Base-by-base conservation (phyloP, 441 rosid species). In the Euphorbia schlechtendalii region DNA sequence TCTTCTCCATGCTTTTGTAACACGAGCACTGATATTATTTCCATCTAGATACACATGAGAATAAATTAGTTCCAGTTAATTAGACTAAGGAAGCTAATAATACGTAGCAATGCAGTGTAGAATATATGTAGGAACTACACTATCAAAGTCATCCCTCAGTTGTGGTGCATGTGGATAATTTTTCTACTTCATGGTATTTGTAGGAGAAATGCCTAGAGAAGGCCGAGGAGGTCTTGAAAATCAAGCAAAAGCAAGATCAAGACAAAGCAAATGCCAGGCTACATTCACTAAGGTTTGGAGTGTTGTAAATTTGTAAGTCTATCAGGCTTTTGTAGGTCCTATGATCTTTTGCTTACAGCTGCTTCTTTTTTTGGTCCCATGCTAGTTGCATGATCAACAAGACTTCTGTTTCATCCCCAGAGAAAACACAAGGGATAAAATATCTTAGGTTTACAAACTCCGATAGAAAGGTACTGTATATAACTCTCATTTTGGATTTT, bases 221-320 rank as follows among this genome's bases (percentile, higher is more conserved):
- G 78, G 85, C 86, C 49, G 84, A 85, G 72, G 77, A 82, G 64
- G 71, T 86, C 63, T 84, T 88, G 40, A 80, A 77, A 63, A 74
- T 93, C 68, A 93, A 89, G 78, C 79, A 77, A 70, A 83, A 78
- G 83, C 97, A 93, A 77, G 90, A 85, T 56, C 86, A 90, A 77
- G 93, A 87, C 69, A 90, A 77, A 80, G 79, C 80, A 59, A 53
- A 73, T 49, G 86, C 83, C 43, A 71, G 65, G 71, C 81, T 93
- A 66, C 92, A 90, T 78, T 81, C 89, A 32, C 76, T 88, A 71
- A 83, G 63, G 96, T 86, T 65, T 75, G 84, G 77, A 65, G 22
- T 48, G 43, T 41, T 38, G 12, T 56, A 25, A 56, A 24, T 63
- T 64, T 55, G 52, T 18, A 66, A 69, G 28, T 68, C 24, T 3